These are phyloP conservation scores for Maudiozyma saulgeensis DNA, from an alignment of 805 yeast species.

Conservation along the genomic window DNA sequence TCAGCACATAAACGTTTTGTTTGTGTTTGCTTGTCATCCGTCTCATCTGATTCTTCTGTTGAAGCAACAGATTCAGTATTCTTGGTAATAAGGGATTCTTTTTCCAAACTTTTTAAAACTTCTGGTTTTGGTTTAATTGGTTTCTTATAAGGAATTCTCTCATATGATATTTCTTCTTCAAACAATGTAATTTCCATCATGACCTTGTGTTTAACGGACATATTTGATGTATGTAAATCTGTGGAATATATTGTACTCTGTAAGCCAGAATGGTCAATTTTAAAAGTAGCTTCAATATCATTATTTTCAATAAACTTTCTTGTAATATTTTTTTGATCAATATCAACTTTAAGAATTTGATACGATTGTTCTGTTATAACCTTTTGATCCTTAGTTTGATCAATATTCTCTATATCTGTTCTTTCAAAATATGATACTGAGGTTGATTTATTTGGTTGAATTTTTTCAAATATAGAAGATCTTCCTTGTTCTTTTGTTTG, in stretches of 20 bases:
- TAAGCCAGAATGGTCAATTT: background rate
- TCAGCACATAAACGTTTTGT: background rate
- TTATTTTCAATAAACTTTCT: background rate
- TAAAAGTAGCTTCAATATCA: background rate
- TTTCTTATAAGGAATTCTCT: background rate
- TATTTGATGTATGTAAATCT: background rate
- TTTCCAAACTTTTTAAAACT: too few species aligned
- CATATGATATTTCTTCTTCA: slow-evolving; percentile 3
- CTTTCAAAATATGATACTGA: background rate
- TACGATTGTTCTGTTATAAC: background rate
- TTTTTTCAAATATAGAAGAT: background rate
- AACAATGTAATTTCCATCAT: slow-evolving; percentile 1
- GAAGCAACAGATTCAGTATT: background rate
- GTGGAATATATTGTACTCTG: background rate
- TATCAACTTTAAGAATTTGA: background rate
- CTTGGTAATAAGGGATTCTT: too few species aligned
- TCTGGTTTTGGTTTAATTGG: background rate
- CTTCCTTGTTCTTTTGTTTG: background rate
- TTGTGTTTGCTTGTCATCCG: background rate
- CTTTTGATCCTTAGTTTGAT: background rate
- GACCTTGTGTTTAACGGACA: background rate
- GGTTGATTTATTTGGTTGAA: background rate
- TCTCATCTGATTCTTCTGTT: background rate
- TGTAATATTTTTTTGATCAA: background rate
- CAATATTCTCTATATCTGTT: background rate